phyloP scores from a whole-genome alignment of 768 basidiomycete species.

The Suillus occidentalis region DNA sequence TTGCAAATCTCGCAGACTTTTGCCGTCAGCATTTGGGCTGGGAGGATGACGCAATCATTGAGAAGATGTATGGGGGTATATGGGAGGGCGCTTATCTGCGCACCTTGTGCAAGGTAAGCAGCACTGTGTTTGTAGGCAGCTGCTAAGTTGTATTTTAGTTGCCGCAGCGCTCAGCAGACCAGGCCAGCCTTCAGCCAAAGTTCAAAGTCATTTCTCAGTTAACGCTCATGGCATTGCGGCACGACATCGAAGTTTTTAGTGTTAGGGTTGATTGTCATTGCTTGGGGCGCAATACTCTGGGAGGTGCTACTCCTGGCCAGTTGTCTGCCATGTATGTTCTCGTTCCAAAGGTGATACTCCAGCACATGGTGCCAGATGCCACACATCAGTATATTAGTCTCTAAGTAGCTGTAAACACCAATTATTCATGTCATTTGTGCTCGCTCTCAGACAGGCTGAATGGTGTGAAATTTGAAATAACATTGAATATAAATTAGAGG shows the following conservation, averaged over 20 bases:
- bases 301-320: too few relatives aligned
- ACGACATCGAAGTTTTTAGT: background rate
- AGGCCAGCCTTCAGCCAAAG: accelerated
- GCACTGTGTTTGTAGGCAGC: background rate
- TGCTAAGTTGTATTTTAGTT: background rate
- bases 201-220: background rate
- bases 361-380: too few relatives aligned
- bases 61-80: background rate
- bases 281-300: background rate
- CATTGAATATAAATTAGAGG: background rate
- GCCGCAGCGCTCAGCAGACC: background rate
- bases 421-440: too few relatives aligned
- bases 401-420: background rate
- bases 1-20: background rate
- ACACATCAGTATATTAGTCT: too few relatives aligned
- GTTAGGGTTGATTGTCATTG: background rate
- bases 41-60: background rate
- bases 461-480: background rate
- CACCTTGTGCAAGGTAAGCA: background rate
- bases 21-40: background rate
- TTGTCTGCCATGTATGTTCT: too few relatives aligned
- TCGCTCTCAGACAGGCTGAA: background rate
- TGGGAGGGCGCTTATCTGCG: background rate
- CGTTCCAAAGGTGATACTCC: too few relatives aligned
- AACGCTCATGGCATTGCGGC: background rate